Evolutionary conservation across 495 filamentous ascomycete genomes (phyloP).

Genomic region (Penicillium bovifimosum): DNA sequence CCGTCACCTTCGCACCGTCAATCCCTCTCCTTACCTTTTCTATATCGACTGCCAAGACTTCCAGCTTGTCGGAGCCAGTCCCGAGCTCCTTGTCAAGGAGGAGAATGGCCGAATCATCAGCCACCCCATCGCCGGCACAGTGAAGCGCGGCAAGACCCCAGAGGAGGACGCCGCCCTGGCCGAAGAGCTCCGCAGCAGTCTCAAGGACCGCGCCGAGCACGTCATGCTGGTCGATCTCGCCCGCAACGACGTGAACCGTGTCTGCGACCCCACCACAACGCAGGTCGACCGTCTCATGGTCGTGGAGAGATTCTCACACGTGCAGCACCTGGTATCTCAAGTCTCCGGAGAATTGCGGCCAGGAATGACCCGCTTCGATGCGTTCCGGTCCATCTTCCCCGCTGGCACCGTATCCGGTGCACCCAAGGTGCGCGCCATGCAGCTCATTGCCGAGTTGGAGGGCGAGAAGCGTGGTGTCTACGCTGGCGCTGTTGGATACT

Average conservation of each 20-base stretch:
- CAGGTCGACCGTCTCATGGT: conserved; percentile 91
- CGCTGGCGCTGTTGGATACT: conserved; percentile 92
- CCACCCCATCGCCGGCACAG: conserved; percentile 94
- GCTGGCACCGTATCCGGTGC: conserved; percentile 92
- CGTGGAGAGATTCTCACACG: conserved; percentile 91
- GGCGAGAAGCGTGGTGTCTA: conserved; percentile 91
- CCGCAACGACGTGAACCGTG: conserved; percentile 92
- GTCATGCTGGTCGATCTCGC: conserved; percentile 99
- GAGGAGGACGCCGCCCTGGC: conserved; percentile 80
- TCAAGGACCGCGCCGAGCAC: conserved; percentile 96
- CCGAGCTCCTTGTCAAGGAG: conserved; percentile 87
- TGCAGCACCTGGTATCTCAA: conserved; percentile 94
- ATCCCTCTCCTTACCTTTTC: conserved; percentile 95
- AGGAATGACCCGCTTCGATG: conserved; percentile 88
- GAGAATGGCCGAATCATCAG: conserved; percentile 87
- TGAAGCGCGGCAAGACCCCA: conserved; percentile 72
- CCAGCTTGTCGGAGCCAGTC: conserved; percentile 90
- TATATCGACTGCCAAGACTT: conserved; percentile 88
- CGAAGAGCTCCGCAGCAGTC: conserved; percentile 64
- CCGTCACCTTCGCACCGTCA: conserved; percentile 88
- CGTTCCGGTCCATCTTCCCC: conserved; percentile 92
- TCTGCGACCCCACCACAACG: conserved; percentile 86
- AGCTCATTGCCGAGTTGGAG: conserved; percentile 92
- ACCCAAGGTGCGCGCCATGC: conserved; percentile 94
- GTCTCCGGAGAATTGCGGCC: conserved; percentile 80